Evolutionary conservation across 2,329 filamentous ascomycete species (phyloP), one percentile per base, ranked within the genome.

Genomic region (Apiospora malaysiana): DNA sequence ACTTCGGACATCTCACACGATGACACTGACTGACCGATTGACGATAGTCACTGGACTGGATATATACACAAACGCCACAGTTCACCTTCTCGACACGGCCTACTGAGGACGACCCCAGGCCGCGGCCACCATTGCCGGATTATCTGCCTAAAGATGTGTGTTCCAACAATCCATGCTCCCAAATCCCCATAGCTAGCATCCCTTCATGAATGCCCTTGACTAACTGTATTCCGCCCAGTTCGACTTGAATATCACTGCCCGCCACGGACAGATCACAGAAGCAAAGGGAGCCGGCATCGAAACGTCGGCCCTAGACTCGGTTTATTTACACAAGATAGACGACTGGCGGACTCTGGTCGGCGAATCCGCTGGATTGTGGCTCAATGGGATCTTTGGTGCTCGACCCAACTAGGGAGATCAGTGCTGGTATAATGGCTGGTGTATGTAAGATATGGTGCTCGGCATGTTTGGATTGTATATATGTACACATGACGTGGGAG

Each of bases 21-120:
- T 10, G 21, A 9, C 23, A 21, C 65, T 42, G 37, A 42, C 65
- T 27, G 42, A 45, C 42, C 16, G 42, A 18, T 5, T 56, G 8
- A 2, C 16, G 16, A 45, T 45, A 90, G 86, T 91, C 90, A 0
- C 81, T 83, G 4, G 88, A 90, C 14, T 98, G 94, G 94, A 92
- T 92, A 71, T 97, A 92, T 81, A 89, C 89, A 2, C 94, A 97
- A 82, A 97, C 95, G 1, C 95, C 95, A 0, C 91, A 91, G 70
- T 98, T 97, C 79, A 90, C 87, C 9, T 90, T 95, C 75, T 90
- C 89, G 4, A 90, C 88, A 4, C 83, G 88, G 79, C 82, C 91
- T 47, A 87, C 86, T 73, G 84, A 89, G 73, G 84, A 89, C 56
- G 85, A 92, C 81, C 83, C 88, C 70, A 82, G 90, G 70, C 81